Conservation (phyloP, 176 grass and related monocot species). For the Oryza nivara region DNA sequence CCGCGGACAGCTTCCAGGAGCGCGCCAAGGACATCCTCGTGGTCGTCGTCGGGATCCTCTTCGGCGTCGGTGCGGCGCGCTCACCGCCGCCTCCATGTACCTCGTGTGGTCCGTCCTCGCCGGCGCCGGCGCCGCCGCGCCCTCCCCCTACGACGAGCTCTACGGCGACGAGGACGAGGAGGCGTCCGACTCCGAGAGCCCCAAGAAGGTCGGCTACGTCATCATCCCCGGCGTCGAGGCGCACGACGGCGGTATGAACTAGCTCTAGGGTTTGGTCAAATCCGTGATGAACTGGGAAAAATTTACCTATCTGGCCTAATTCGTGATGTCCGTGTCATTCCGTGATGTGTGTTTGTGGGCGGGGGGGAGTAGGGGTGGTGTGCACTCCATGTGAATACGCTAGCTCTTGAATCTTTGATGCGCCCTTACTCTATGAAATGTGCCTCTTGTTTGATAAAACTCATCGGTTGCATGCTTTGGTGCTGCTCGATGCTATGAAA, state of each 20-base stretch:
- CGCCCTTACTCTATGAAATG: conserved; percentile 4
- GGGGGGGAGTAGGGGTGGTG: conserved; percentile 14
- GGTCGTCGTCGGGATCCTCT: conserved; percentile 62
- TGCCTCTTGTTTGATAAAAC: conserved; percentile 33
- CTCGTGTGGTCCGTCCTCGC: conserved; percentile 61
- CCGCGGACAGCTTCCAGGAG: conserved; percentile 51
- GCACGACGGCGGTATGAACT: conserved; percentile 60
- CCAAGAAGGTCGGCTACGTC: conserved; percentile 74
- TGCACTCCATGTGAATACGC: conserved; percentile 38
- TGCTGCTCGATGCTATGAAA: conserved; percentile 3
- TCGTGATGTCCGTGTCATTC: conserved; percentile 11
- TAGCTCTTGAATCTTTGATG: conserved; percentile 16
- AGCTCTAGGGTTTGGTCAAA: conserved; percentile 48
- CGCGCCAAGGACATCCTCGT: conserved; percentile 67
- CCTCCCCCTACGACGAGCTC: conserved; percentile 53
- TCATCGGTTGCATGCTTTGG: conserved; percentile 8
- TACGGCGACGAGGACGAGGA: conserved; percentile 48
- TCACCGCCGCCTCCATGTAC: conserved; percentile 72
- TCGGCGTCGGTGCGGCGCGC: conserved; percentile 71
- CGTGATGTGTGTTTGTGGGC: not conserved
- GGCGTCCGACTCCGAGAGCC: conserved; percentile 52
- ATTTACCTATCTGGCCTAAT: conserved; percentile 1
- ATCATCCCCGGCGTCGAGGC: conserved; percentile 52
- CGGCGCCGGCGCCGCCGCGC: conserved; percentile 41
- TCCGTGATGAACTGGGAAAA: not conserved